These are phyloP conservation scores for Picea engelmannii DNA, from an alignment of 83 land plant genomes.

Conservation along the genomic window DNA sequence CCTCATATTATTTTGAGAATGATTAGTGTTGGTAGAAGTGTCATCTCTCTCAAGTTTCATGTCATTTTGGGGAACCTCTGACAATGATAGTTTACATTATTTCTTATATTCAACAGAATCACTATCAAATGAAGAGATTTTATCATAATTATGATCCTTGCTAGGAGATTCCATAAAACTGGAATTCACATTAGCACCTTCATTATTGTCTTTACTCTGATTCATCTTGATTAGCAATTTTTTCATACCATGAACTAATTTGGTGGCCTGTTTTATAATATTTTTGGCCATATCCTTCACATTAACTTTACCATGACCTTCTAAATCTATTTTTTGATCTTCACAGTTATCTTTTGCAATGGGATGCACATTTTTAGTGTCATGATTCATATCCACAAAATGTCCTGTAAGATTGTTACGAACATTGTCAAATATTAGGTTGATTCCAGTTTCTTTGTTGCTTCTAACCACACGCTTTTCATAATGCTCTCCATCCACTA, in stretches of 20 bases:
- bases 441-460: slow-evolving; percentile 7
- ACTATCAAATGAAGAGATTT: neutral
- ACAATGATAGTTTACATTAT: neutral
- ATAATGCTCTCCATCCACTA: neutral
- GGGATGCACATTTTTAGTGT: too few relatives aligned
- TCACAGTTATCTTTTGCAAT: neutral
- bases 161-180: neutral
- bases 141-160: neutral
- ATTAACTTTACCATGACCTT: neutral
- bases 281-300: neutral
- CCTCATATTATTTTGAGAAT: too few relatives aligned
- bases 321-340: neutral
- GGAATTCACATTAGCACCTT: neutral
- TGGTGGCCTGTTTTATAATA: neutral
- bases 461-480: neutral
- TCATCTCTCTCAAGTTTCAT: neutral
- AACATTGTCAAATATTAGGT: neutral
- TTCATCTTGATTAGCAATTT: neutral
- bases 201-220: neutral
- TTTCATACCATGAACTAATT: neutral
- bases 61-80: neutral
- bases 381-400: neutral
- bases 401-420: neutral
- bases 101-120: neutral
- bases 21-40: too few relatives aligned